Percentiles rank a stretch among this genome's conserved stretches.
phyloP scores from a whole-genome alignment of 768 basidiomycete species.

The Termitomyces sp. region DNA sequence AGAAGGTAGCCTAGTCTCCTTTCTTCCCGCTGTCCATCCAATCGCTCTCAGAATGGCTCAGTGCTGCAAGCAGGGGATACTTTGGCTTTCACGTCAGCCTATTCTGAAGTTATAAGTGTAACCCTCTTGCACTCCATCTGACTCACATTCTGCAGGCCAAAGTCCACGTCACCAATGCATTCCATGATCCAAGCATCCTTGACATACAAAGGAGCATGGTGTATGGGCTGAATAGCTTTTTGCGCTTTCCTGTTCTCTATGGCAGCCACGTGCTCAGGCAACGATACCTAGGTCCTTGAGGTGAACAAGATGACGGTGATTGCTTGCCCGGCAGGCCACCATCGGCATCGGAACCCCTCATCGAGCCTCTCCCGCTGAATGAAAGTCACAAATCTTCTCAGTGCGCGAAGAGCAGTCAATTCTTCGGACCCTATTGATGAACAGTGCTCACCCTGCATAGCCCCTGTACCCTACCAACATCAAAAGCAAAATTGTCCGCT shows the following conservation, averaged over 20 bases:
- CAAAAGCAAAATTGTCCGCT: background rate
- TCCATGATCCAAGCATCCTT: background rate
- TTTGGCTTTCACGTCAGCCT: background rate
- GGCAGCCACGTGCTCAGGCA: background rate
- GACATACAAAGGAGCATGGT: background rate
- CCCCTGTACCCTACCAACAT: background rate
- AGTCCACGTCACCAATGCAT: background rate
- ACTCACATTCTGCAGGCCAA: background rate
- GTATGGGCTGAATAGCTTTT: background rate
- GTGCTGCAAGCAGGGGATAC: background rate
- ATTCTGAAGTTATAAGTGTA: background rate
- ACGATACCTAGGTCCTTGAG: background rate
- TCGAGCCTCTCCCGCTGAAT: no score
- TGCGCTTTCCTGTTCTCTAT: background rate
- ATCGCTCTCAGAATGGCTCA: background rate
- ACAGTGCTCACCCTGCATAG: no score
- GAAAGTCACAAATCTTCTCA: no score
- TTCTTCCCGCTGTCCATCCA: background rate
- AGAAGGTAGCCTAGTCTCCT: background rate
- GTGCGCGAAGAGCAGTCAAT: no score
- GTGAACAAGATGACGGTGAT: background rate
- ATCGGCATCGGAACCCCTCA: no score
- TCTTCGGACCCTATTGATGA: no score
- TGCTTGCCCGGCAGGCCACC: background rate
- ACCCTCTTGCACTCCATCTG: background rate